A percentile compares a stretch with the other conserved stretches of the same genome.
Evolutionary conservation across 2,329 filamentous ascomycete genomes (phyloP).

Genomic region (Hawksworthiomyces lignivorus): DNA sequence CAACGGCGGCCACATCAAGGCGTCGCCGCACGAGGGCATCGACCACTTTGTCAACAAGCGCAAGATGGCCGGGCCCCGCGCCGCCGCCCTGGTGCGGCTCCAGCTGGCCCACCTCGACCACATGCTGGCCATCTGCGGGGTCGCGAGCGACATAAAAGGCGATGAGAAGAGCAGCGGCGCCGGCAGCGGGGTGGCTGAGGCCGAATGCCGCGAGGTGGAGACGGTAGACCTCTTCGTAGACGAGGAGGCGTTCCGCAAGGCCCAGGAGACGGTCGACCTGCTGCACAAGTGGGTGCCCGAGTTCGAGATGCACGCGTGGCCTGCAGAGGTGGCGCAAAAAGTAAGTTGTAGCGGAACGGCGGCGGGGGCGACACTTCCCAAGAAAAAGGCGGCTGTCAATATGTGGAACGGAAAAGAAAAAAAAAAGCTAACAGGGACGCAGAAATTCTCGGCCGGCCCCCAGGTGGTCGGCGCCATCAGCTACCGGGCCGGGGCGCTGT

Average conservation of each 20-base stretch:
- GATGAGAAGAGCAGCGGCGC: no score
- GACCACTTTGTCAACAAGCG: slow-evolving; percentile 22
- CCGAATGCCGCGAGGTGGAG: slow-evolving; percentile 37
- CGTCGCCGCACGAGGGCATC: slow-evolving; percentile 35
- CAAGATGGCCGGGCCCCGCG: slow-evolving; percentile 24
- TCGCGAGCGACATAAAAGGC: no score
- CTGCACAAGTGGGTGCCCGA: slow-evolving; percentile 33
- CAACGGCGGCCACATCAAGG: slow-evolving; percentile 45
- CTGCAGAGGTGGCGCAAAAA: slow-evolving; percentile 24
- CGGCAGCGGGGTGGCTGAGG: slow-evolving; percentile 21
- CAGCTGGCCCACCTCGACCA: slow-evolving; percentile 33
- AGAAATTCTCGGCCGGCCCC: slow-evolving; percentile 28
- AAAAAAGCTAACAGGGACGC: neutral
- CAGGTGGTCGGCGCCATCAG: slow-evolving; percentile 33
- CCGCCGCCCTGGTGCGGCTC: slow-evolving; percentile 34
- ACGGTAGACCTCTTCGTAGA: slow-evolving; percentile 38
- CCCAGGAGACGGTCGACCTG: slow-evolving; percentile 24
- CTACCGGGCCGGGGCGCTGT: slow-evolving; percentile 41
- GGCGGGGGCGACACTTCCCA: no score
- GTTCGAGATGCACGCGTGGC: slow-evolving; percentile 27
- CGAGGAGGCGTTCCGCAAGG: slow-evolving; percentile 24
- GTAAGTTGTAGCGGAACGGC: slow-evolving; percentile 15
- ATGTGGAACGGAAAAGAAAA: no score
- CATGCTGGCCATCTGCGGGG: slow-evolving; percentile 33
- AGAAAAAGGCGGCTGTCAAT: no score